Percentiles rank a stretch among this genome's conserved stretches.
Evolutionary conservation across 1,284 basidiomycete genomes (phyloP).

Genomic region (Tilletia setariae): DNA sequence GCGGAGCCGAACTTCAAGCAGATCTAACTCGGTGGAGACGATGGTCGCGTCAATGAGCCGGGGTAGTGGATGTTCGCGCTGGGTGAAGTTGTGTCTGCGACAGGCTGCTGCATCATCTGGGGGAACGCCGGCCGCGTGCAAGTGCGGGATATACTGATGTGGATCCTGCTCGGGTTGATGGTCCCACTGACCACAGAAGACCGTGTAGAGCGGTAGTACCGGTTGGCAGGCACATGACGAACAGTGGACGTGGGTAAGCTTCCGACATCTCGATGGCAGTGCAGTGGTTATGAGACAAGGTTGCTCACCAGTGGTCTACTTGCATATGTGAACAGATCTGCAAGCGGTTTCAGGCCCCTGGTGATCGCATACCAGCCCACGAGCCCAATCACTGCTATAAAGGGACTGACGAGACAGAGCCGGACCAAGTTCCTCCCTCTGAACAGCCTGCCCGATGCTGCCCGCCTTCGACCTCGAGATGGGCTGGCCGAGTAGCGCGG

Average conservation of each 20-base stretch:
- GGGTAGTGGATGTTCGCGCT: background rate
- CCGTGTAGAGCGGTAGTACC: too few relatives aligned
- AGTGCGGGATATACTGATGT: slow-evolving; percentile 60
- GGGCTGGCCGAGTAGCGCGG: background rate
- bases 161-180: slow-evolving; percentile 19
- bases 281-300: background rate
- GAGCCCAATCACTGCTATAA: background rate
- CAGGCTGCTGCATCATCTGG: slow-evolving; percentile 59
- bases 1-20: slow-evolving; percentile 67
- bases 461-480: background rate
- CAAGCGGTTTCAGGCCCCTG: background rate
- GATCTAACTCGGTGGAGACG: slow-evolving; percentile 64
- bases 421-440: background rate
- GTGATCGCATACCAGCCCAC: slow-evolving; percentile 5
- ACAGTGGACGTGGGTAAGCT: too few relatives aligned
- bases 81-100: slow-evolving; percentile 62
- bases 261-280: background rate
- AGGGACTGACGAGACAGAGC: slow-evolving; percentile 3
- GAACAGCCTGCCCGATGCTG: background rate
- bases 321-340: slow-evolving; percentile 9
- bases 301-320: slow-evolving; percentile 5
- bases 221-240: too few relatives aligned
- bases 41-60: slow-evolving; percentile 29
- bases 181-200: background rate
- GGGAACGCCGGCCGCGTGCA: slow-evolving; percentile 61